These are phyloP conservation scores for Chlorociboria aeruginascens DNA, from an alignment of 495 filamentous ascomycete species.

Conservation along the genomic window DNA sequence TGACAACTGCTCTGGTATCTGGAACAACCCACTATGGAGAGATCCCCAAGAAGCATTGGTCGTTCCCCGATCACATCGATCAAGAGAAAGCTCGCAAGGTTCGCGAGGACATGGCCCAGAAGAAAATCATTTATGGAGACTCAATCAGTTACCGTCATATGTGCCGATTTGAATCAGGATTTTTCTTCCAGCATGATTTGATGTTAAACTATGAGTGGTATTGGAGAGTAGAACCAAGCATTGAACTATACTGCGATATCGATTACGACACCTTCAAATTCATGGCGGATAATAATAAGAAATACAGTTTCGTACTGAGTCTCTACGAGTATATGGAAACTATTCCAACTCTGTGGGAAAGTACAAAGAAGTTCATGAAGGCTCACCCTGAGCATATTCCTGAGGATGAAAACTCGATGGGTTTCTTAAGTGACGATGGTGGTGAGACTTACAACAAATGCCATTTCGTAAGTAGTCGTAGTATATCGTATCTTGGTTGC, in stretches of 20 bases:
- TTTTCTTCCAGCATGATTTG: slow-evolving; percentile 78
- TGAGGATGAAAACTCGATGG: slow-evolving; percentile 76
- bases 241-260: slow-evolving; percentile 80
- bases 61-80: slow-evolving; percentile 77
- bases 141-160: slow-evolving; percentile 86
- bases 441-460: slow-evolving; percentile 91
- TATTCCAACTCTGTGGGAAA: slow-evolving; percentile 92
- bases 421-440: slow-evolving; percentile 80
- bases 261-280: slow-evolving; percentile 74
- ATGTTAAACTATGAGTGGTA: slow-evolving; percentile 86
- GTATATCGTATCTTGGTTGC: neutral
- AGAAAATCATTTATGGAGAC: slow-evolving; percentile 91
- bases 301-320: slow-evolving; percentile 82
- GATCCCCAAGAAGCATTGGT: slow-evolving; percentile 81
- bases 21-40: slow-evolving; percentile 81
- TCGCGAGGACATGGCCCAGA: slow-evolving; percentile 70
- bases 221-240: slow-evolving; percentile 84
- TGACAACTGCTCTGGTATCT: slow-evolving; percentile 80
- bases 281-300: slow-evolving; percentile 82
- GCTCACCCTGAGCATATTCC: slow-evolving; percentile 79
- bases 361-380: slow-evolving; percentile 80
- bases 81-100: slow-evolving; percentile 71
- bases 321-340: slow-evolving; percentile 94
- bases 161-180: slow-evolving; percentile 88
- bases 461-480: slow-evolving; percentile 63